These are phyloP conservation scores for Thinopyrum elongatum DNA, from an alignment of 176 grass and related monocot species.

Conservation along the genomic window DNA sequence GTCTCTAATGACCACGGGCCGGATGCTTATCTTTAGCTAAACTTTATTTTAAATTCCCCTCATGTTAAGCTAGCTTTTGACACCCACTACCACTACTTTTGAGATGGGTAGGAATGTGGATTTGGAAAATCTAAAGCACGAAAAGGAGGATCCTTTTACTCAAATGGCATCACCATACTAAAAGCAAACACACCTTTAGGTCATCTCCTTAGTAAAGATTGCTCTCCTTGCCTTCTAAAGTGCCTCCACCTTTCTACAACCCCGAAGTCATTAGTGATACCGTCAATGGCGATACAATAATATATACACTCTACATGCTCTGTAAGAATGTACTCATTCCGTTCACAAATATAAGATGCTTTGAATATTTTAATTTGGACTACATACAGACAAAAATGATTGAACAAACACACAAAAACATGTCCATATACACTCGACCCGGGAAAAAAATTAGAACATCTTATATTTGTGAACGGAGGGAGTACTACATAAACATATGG, in stretches of 20 bases:
- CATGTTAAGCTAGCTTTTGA: constrained; percentile 71
- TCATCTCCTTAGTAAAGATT: constrained; percentile 53
- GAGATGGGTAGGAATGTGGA: constrained; percentile 59
- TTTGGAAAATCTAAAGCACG: constrained; percentile 74
- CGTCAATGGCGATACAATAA: not conserved
- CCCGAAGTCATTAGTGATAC: constrained; percentile 43
- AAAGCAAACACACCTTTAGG: constrained; percentile 72
- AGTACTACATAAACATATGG: not conserved
- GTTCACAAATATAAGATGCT: too few relatives aligned
- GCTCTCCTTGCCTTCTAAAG: constrained; percentile 63
- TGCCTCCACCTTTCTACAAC: constrained; percentile 49
- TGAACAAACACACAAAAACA: too few relatives aligned
- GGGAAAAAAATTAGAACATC: too few relatives aligned
- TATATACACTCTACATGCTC: not conserved
- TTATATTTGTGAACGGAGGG: too few relatives aligned
- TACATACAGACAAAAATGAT: too few relatives aligned
- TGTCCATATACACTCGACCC: too few relatives aligned
- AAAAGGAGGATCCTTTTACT: constrained; percentile 53
- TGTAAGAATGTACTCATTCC: not conserved
- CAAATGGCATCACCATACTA: constrained; percentile 78
- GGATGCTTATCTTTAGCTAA: constrained; percentile 68
- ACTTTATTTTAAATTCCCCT: constrained; percentile 35
- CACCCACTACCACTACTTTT: constrained; percentile 69
- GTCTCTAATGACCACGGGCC: constrained; percentile 53
- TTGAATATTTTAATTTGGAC: too few relatives aligned